These are phyloP conservation scores for Narthecium ossifragum DNA, from an alignment of 106 monocot species.

Conservation along the genomic window DNA sequence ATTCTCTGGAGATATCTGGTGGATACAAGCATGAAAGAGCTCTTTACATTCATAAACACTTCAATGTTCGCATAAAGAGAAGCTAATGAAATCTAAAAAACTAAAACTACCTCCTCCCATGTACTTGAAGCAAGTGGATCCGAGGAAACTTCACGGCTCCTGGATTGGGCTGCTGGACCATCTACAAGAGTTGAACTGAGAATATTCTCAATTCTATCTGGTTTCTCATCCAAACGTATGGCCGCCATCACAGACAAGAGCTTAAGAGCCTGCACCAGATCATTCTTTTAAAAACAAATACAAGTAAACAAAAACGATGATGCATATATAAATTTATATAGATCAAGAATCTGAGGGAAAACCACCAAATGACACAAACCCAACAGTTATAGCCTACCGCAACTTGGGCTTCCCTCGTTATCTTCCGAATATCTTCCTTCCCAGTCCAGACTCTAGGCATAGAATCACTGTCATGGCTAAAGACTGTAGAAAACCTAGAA, in stretches of 20 bases:
- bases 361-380: neutral
- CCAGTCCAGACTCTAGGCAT: slow-evolving; percentile 93
- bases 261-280: slow-evolving; percentile 49
- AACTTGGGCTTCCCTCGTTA: slow-evolving; percentile 48
- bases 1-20: slow-evolving; percentile 45
- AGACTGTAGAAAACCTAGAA: slow-evolving; percentile 65
- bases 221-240: slow-evolving; percentile 52
- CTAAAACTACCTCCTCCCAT: slow-evolving; percentile 48
- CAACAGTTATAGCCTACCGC: slow-evolving; percentile 26
- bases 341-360: neutral
- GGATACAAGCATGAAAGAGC: neutral
- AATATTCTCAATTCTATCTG: slow-evolving; percentile 48
- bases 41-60: slow-evolving; percentile 1
- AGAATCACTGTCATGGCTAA: slow-evolving; percentile 67
- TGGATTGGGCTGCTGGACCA: slow-evolving; percentile 13
- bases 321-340: neutral
- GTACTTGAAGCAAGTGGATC: slow-evolving; percentile 61
- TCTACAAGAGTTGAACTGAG: slow-evolving; percentile 46
- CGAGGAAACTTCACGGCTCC: slow-evolving; percentile 14
- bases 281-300: slow-evolving; percentile 7
- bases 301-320: neutral
- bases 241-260: slow-evolving; percentile 54
- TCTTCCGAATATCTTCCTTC: slow-evolving; percentile 57
- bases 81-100: neutral
- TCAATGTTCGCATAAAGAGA: no score